These are phyloP conservation scores for Fraxinus platypoda DNA, from an alignment of 305 asterid genomes.

Conservation along the genomic window DNA sequence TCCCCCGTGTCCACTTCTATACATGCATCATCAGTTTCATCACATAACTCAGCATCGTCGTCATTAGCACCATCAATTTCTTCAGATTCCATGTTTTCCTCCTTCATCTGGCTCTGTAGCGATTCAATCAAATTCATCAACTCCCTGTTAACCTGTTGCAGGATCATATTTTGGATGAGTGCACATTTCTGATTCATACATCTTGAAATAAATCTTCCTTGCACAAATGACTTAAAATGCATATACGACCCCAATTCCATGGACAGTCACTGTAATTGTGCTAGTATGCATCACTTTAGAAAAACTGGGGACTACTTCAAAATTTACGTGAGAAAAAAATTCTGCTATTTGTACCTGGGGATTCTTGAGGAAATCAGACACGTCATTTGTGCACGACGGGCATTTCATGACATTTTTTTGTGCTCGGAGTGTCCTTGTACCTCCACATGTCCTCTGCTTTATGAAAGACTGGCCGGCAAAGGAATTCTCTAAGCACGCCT, in stretches of 20 bases:
- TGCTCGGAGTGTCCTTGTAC: constrained; percentile 66
- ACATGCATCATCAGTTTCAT: constrained; percentile 23
- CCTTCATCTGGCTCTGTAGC: constrained; percentile 57
- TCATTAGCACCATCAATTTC: constrained; percentile 35
- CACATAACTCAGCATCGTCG: constrained; percentile 21
- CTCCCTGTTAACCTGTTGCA: constrained; percentile 79
- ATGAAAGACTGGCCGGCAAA: constrained; percentile 72
- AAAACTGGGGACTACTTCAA: background rate
- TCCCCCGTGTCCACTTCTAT: constrained; percentile 22
- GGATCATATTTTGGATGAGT: background rate
- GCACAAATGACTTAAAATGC: background rate
- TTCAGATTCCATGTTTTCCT: constrained; percentile 40
- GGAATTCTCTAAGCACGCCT: constrained; percentile 74
- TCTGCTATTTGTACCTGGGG: constrained; percentile 59
- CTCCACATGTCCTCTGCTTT: constrained; percentile 67
- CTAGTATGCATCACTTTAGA: background rate
- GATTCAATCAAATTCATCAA: constrained; percentile 69
- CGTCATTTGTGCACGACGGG: constrained; percentile 69
- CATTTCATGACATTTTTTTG: constrained; percentile 87
- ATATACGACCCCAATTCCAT: background rate
- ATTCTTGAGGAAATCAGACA: constrained; percentile 73
- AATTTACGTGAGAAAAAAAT: background rate
- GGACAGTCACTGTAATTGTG: background rate
- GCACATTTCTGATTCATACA: constrained; percentile 3
- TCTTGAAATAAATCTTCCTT: constrained; percentile 6